Evolutionary conservation across 2,329 filamentous ascomycete genomes (phyloP), one percentile per base, ranked within the genome.

Genomic region (Beauveria medogensis): DNA sequence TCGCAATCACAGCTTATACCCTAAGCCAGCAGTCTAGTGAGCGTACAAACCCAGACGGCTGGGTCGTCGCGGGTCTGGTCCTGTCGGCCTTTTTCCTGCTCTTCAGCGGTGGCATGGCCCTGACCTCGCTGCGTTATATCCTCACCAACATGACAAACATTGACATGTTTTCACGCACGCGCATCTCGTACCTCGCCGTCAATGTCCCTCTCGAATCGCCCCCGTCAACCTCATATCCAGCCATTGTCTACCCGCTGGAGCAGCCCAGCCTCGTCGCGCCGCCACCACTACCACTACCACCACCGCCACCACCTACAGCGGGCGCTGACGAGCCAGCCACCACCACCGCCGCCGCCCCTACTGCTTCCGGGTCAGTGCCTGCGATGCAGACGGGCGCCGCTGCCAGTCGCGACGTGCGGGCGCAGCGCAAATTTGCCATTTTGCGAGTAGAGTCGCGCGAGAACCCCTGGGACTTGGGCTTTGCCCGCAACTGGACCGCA

Each of bases 401-500:
- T 3, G 64, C 68, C 5, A 16, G 16, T 18, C 72, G 77, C 37
- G 81, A 82, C 64, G 67, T 70, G 48, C 73, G 77, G 3, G 83
- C 85, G 26, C 79, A 76, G 5, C 82, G 87, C 30, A 88, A 83
- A 12, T 97, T 96, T 70, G 91, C 90, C 14, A 88, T 97, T 46
- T 77, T 97, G 2, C 81, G 84, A 63, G 90, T 89, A 0, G 78
- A 84, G 3, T 81, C 84, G 0, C 87, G 90, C 10, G 87, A 94
- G 66, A 96, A 96, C 66, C 91, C 91, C 0, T 99, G 91, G 86
- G 84, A 96, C 67, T 76, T 94, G 1, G 90, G 89, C 2, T 74
- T 75, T 9, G 79, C 82, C 64, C 74, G 78, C 30, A 97, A 97
- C 69, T 87, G 92, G 75, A 83, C 85, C 65, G 82, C 87, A 16